Percentiles rank a stretch among this genome's conserved stretches.
These are phyloP conservation scores for Zygosaccharomyces bailii DNA, from an alignment of 805 yeast species.

Conservation along the genomic window DNA sequence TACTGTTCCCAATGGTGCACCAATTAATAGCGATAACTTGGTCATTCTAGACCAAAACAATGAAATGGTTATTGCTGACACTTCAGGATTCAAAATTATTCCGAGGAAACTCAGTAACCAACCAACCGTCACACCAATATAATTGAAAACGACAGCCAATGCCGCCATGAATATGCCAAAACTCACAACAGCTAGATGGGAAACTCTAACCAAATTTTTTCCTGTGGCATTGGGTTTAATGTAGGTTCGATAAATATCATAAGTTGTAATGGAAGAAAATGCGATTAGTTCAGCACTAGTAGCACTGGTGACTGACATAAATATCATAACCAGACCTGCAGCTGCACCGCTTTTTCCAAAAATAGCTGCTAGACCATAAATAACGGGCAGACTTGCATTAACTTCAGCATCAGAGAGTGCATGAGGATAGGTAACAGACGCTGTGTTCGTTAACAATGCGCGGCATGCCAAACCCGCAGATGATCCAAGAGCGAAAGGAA, in stretches of 20 bases:
- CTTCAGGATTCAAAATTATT: constrained; percentile 40
- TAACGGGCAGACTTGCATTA: constrained; percentile 39
- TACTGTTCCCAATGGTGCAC: constrained; percentile 47
- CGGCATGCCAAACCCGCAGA: constrained; percentile 39
- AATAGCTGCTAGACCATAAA: constrained; percentile 45
- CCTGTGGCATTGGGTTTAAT: constrained; percentile 42
- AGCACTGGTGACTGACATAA: constrained; percentile 45
- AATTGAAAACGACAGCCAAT: constrained; percentile 40
- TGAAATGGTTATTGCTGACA: constrained; percentile 31
- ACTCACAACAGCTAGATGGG: constrained; percentile 36
- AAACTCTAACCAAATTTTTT: constrained; percentile 35
- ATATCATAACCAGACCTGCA: constrained; percentile 40
- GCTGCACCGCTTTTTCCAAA: constrained; percentile 44
- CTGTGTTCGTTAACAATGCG: constrained; percentile 35
- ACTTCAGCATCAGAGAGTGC: constrained; percentile 39
- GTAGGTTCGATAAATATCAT: constrained; percentile 42
- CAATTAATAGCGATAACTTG: constrained; percentile 19
- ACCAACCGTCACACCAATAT: constrained; percentile 41
- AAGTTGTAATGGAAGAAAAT: constrained; percentile 39
- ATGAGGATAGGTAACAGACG: constrained; percentile 42
- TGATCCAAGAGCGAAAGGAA: constrained; percentile 39
- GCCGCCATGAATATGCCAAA: constrained; percentile 44
- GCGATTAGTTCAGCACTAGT: constrained; percentile 43
- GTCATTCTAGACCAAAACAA: constrained; percentile 31
- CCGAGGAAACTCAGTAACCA: constrained; percentile 43